A percentile compares a stretch with the other conserved stretches of the same genome.
Evolutionary conservation across 2,329 filamentous ascomycete genomes (phyloP).

Genomic region (Colletotrichum melonis): DNA sequence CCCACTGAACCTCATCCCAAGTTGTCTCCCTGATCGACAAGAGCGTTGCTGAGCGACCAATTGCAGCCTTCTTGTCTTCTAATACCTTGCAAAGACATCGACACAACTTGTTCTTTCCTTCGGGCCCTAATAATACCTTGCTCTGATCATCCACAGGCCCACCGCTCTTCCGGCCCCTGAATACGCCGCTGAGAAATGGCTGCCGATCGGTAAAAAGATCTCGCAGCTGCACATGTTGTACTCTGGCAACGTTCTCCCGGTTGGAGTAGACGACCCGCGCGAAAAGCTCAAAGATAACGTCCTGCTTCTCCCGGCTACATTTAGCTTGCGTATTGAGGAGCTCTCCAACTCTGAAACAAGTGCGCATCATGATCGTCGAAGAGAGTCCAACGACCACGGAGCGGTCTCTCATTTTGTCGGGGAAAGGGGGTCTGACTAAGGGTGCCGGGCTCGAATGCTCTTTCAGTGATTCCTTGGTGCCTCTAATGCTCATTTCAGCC

Average conservation of each 20-base stretch:
- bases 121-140: neutral
- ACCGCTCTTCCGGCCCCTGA: constrained; percentile 22
- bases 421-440: constrained; percentile 65
- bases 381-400: constrained; percentile 66
- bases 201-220: constrained; percentile 70
- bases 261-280: constrained; percentile 69
- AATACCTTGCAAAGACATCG: constrained; percentile 32
- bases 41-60: constrained; percentile 24
- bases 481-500: neutral
- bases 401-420: constrained; percentile 58
- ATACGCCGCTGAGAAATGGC: constrained; percentile 52
- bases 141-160: constrained; percentile 11
- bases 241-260: constrained; percentile 59
- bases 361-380: constrained; percentile 59
- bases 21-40: constrained; percentile 29
- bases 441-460: constrained; percentile 43
- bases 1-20: constrained; percentile 31
- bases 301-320: constrained; percentile 46
- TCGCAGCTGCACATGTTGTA: constrained; percentile 72
- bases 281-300: constrained; percentile 70
- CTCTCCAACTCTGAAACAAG: constrained; percentile 74
- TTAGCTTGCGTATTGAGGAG: constrained; percentile 59
- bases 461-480: constrained; percentile 26
- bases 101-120: constrained; percentile 16
- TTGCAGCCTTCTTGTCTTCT: neutral